Base-by-base conservation (phyloP, 2,329 filamentous ascomycete species). In the Aspergillus ruber region DNA sequence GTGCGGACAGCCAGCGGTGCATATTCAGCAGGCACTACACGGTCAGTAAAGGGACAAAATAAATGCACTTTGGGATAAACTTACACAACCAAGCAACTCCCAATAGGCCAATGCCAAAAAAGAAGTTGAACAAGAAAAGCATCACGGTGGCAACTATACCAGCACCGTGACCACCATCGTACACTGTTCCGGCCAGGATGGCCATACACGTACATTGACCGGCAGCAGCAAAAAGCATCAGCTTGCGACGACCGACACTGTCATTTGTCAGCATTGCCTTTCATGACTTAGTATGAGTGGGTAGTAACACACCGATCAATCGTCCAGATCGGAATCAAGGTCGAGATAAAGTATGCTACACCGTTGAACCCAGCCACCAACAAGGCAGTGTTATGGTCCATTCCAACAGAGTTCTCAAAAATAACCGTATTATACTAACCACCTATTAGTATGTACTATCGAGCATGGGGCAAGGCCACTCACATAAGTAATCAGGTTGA, bases 151-250 rank as follows among this genome's bases (percentile, higher is more conserved):
- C 72, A 8, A 72, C 72, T 46, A 71, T 68, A 48, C 68, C 73
- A 2, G 67, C 63, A 2, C 65, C 51, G 12, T 62, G 60, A n/a
- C 62, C 55, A 7, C 66, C 69, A 38, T 69, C 59, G 8, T 62
- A 68, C 0, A 74, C 68, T 0, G 74, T 74, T 7, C 69, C 71
- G 2, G 73, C 71, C 8, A 76, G 61, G 2, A 75, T 60, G 9
- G 69, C 69, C 73, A 78, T 77, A 49, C 73, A 77, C 43, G 56
- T 59, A 47, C 67, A 72, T 61, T 80, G 78, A 1, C 77, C 76
- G 2, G 70, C 67, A 0, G 76, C 74, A 1, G 76, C 74, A 56
- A 75, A 81, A 59, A 83, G 73, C 74, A 83, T 79, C 61, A 83
- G 69, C 57, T 80, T 81, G 7, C 80, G 69, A 4, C 80, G 73